Conservation (phyloP, 176 grass and related monocot genomes). For the Luzula sylvatica region DNA sequence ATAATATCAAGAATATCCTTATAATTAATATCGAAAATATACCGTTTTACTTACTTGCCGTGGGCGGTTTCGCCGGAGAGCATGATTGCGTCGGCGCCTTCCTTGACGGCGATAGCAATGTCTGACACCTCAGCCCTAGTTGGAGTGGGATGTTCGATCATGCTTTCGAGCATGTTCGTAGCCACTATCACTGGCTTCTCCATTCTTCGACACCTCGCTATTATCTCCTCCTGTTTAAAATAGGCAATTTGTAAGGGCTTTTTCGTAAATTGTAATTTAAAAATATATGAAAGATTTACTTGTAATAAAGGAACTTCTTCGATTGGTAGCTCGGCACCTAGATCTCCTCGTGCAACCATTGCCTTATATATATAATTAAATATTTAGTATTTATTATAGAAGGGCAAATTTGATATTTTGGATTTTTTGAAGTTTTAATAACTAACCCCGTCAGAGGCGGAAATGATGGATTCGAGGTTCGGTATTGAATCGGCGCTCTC, state of each 20-base stretch:
- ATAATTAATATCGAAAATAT: background rate
- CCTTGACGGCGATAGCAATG: constrained; percentile 85
- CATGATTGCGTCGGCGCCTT: constrained; percentile 97
- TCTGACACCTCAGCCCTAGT: constrained; percentile 96
- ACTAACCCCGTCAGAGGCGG: constrained; percentile 93
- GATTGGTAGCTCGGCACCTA: constrained; percentile 97
- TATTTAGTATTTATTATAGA: constrained; percentile 26
- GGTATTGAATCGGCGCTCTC: constrained; percentile 98
- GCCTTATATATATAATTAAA: constrained; percentile 56
- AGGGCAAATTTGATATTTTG: constrained; percentile 9
- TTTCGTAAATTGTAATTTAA: background rate
- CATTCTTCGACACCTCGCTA: constrained; percentile 70
- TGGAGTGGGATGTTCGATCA: constrained; percentile 95
- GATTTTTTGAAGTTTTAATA: no score
- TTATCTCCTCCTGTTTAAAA: constrained; percentile 62
- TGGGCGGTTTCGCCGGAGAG: constrained; percentile 96
- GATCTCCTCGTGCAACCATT: constrained; percentile 94
- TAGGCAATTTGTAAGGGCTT: background rate
- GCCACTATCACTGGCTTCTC: constrained; percentile 93
- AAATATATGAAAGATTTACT: constrained; percentile 27
- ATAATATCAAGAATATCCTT: no score
- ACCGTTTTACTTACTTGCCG: constrained; percentile 57
- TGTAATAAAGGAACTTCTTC: constrained; percentile 95
- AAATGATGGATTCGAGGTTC: constrained; percentile 94
- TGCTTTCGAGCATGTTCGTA: constrained; percentile 99